A percentile compares a stretch with the other conserved stretches of the same genome.
These are phyloP conservation scores for Triticum turgidum DNA, from an alignment of 176 grass and related monocot species.

Conservation along the genomic window DNA sequence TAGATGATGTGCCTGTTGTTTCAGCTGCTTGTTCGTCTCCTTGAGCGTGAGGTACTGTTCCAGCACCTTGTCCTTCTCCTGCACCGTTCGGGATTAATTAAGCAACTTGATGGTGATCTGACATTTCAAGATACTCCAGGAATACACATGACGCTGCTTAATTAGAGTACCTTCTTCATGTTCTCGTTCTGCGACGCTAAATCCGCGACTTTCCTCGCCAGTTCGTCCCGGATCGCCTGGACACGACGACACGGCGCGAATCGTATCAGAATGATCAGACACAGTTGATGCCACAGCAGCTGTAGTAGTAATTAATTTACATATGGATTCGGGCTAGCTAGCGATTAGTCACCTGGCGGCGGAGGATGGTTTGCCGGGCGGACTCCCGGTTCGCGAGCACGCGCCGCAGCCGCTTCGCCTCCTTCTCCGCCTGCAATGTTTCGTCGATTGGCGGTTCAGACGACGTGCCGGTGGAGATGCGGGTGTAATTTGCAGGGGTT, in stretches of 20 bases:
- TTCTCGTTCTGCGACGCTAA: slow-evolving; percentile 72
- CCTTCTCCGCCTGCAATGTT: slow-evolving; percentile 61
- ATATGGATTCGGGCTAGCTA: background rate
- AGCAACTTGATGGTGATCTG: background rate
- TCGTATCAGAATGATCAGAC: background rate
- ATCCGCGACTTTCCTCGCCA: slow-evolving; percentile 60
- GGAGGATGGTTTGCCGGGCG: slow-evolving; percentile 81
- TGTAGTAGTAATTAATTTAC: too few relatives aligned
- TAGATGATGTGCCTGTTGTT: slow-evolving; percentile 67
- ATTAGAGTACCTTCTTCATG: slow-evolving; percentile 61
- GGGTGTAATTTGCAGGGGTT: background rate
- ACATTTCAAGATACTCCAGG: background rate
- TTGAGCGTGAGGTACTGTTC: slow-evolving; percentile 72
- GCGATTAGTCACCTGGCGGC: slow-evolving; percentile 49
- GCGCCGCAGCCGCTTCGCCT: slow-evolving; percentile 71
- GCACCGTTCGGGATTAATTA: background rate
- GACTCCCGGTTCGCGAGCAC: slow-evolving; percentile 89
- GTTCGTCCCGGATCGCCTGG: slow-evolving; percentile 71
- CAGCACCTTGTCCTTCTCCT: slow-evolving; percentile 80
- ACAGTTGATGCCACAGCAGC: background rate
- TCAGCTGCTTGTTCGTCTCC: slow-evolving; percentile 73
- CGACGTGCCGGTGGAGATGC: background rate
- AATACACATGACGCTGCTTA: background rate
- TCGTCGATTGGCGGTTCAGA: too few relatives aligned
- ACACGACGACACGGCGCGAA: background rate